Conservation (phyloP, 1,284 basidiomycete genomes). For the Rhodotorula mucilaginosa region DNA sequence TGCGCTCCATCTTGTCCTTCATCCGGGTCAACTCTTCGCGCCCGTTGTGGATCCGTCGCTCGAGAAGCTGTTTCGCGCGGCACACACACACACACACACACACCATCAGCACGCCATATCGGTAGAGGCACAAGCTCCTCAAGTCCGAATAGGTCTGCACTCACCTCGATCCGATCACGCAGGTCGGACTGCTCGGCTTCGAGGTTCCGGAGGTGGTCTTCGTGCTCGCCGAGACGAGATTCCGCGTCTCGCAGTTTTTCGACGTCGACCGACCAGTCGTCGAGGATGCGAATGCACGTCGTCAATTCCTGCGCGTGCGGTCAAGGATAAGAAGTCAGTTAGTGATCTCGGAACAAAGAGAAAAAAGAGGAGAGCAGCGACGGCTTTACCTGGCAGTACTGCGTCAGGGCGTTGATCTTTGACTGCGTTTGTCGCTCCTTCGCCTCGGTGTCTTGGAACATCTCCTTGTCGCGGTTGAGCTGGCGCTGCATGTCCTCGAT, state of each 20-base stretch:
- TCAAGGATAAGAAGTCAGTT: background rate
- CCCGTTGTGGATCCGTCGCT: constrained; percentile 31
- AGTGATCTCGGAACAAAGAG: background rate
- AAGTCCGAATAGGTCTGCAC: background rate
- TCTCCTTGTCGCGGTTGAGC: constrained; percentile 25
- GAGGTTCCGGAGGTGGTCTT: constrained; percentile 30
- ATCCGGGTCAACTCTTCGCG: constrained; percentile 31
- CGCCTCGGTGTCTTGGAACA: constrained; percentile 23
- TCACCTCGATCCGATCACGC: constrained; percentile 29
- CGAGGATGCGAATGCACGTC: constrained; percentile 36
- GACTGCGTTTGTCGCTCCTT: constrained; percentile 30
- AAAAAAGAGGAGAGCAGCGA: background rate
- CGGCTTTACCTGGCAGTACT: constrained; percentile 28
- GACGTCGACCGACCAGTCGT: constrained; percentile 41
- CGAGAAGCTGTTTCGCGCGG: constrained; percentile 15
- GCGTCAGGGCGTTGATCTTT: constrained; percentile 30
- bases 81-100: no score
- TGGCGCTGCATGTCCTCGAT: constrained; percentile 26
- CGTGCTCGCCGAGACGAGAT: constrained; percentile 26
- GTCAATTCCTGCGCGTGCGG: constrained; percentile 26
- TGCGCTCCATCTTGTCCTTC: constrained; percentile 36
- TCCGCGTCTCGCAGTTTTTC: constrained; percentile 30
- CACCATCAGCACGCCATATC: fast-evolving
- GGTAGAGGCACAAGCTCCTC: no score
- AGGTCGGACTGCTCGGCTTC: constrained; percentile 35